Conservation (phyloP, 345 rosid genomes). For the Anacardium occidentale region DNA sequence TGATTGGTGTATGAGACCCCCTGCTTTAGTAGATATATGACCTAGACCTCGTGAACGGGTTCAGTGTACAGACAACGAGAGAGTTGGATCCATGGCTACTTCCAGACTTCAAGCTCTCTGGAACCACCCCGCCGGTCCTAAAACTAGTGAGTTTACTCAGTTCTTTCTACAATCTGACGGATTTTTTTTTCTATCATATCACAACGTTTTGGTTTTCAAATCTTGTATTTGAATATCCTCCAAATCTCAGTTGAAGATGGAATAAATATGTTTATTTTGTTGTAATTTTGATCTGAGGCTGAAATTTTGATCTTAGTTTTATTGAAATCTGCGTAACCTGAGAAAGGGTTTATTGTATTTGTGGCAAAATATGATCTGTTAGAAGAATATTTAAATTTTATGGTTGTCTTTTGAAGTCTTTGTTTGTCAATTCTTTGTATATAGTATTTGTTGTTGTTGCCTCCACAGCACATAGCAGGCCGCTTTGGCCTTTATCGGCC, state of each 20-base stretch:
- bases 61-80: background rate
- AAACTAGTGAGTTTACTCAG: slow-evolving; percentile 60
- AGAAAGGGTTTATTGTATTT: background rate
- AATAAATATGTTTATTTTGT: too few relatives aligned
- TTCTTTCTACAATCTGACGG: background rate
- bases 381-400: background rate
- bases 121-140: slow-evolving; percentile 96
- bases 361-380: background rate
- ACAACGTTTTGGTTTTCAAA: background rate
- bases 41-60: too few relatives aligned
- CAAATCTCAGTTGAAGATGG: background rate
- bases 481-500: too few relatives aligned
- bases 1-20: too few relatives aligned
- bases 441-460: too few relatives aligned
- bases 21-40: too few relatives aligned
- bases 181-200: background rate
- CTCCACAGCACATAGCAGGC: too few relatives aligned
- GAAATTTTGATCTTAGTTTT: background rate
- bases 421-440: background rate
- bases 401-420: slow-evolving; percentile 4
- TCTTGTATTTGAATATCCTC: background rate
- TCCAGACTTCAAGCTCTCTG: slow-evolving; percentile 86
- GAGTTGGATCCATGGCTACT: slow-evolving; percentile 50
- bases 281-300: background rate
- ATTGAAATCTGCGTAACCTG: background rate